Conservation (phyloP, 257 asterid species). For the Petunia secreta region DNA sequence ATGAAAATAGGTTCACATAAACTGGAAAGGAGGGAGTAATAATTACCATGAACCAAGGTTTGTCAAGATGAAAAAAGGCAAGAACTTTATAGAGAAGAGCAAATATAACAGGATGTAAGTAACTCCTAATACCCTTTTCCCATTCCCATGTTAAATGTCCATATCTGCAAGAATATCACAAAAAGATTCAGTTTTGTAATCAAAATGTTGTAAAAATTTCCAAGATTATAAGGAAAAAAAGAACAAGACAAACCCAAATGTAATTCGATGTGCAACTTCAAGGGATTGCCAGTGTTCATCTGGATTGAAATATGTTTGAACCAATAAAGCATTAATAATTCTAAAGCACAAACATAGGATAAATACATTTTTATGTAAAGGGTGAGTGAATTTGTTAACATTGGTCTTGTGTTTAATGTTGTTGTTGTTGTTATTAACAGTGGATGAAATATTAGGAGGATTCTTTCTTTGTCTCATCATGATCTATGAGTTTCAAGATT, state of each 20-base stretch:
- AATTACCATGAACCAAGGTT: slow-evolving; percentile 90
- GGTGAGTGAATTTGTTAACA: slow-evolving; percentile 17
- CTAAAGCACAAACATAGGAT: slow-evolving; percentile 47
- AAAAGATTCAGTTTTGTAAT: neutral
- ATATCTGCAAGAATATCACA: slow-evolving; percentile 47
- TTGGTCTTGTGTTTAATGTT: neutral
- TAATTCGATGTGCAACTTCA: slow-evolving; percentile 68
- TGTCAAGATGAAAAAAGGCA: slow-evolving; percentile 65
- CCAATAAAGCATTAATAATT: slow-evolving; percentile 62
- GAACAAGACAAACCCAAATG: slow-evolving; percentile 60
- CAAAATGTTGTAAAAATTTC: neutral
- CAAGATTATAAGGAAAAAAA: slow-evolving; percentile 4
- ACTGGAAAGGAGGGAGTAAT: neutral
- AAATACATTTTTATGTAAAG: slow-evolving; percentile 45
- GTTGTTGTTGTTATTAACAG: neutral
- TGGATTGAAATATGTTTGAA: slow-evolving; percentile 93
- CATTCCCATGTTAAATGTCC: slow-evolving; percentile 93
- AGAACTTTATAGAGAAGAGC: slow-evolving; percentile 81
- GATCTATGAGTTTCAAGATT: slow-evolving; percentile 18
- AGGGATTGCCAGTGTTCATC: slow-evolving; percentile 99
- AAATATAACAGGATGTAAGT: slow-evolving; percentile 84
- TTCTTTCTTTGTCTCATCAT: slow-evolving; percentile 54
- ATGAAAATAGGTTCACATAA: too few relatives aligned
- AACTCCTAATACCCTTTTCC: slow-evolving; percentile 86
- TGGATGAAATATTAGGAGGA: neutral